Conservation (phyloP, 257 asterid species). For the Capsicum pubescens region DNA sequence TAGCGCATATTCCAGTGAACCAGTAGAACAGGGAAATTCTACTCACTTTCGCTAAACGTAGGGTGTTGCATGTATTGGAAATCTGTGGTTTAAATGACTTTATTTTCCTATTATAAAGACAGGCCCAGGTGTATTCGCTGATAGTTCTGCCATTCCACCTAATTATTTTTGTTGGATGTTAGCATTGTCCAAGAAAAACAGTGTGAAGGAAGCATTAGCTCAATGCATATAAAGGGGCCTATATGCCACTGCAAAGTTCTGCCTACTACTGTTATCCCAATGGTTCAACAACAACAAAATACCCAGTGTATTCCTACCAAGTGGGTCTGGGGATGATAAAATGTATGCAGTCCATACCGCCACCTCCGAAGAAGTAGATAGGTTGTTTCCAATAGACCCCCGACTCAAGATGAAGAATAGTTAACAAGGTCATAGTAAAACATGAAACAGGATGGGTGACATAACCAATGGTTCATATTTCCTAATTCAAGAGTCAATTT, state of each 20-base stretch:
- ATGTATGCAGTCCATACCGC: too few species aligned
- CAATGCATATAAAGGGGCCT: background rate
- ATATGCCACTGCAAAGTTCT: background rate
- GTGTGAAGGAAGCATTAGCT: background rate
- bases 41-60: background rate
- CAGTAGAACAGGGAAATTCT: background rate
- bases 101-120: too few species aligned
- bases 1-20: background rate
- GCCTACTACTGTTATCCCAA: background rate
- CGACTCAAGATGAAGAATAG: too few species aligned
- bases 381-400: too few species aligned
- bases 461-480: background rate
- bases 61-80: background rate
- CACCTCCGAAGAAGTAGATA: too few species aligned
- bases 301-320: too few species aligned
- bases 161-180: background rate
- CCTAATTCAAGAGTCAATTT: background rate
- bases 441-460: too few species aligned
- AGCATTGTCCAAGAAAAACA: background rate
- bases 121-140: too few species aligned
- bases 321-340: too few species aligned
- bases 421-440: too few species aligned
- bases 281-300: background rate
- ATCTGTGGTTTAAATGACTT: background rate
- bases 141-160: background rate